Conservation (phyloP, 257 asterid species). For the Mentha longifolia region DNA sequence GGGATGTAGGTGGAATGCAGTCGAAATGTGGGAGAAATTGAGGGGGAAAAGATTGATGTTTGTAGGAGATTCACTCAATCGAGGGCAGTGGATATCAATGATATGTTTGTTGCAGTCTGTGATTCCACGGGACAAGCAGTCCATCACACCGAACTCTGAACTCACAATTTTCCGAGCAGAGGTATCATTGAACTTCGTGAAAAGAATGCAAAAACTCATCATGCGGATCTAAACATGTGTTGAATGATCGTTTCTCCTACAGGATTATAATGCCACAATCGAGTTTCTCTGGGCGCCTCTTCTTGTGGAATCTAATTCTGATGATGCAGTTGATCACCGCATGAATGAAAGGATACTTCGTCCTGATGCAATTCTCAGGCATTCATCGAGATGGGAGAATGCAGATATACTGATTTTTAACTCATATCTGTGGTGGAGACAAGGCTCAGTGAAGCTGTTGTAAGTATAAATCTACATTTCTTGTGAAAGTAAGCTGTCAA, state of each 20-base stretch:
- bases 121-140: slow-evolving; percentile 63
- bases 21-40: slow-evolving; percentile 89
- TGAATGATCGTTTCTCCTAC: slow-evolving; percentile 12
- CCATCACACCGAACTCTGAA: slow-evolving; percentile 83
- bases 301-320: slow-evolving; percentile 92
- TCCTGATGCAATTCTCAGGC: slow-evolving; percentile 77
- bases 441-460: slow-evolving; percentile 79
- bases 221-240: slow-evolving; percentile 17
- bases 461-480: slow-evolving; percentile 41
- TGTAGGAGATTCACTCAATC: slow-evolving; percentile 90
- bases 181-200: slow-evolving; percentile 44
- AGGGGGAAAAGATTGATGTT: slow-evolving; percentile 94
- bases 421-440: slow-evolving; percentile 97
- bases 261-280: slow-evolving; percentile 85
- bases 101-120: slow-evolving; percentile 76
- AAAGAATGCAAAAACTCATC: not conserved
- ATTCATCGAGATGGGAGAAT: slow-evolving; percentile 78
- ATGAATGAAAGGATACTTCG: slow-evolving; percentile 74
- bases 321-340: slow-evolving; percentile 85
- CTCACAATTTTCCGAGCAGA: slow-evolving; percentile 87
- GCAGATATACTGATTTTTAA: slow-evolving; percentile 92
- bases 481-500: slow-evolving; percentile 4
- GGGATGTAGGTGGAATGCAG: slow-evolving; percentile 73
- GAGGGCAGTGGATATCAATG: slow-evolving; percentile 98
- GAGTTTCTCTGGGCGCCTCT: slow-evolving; percentile 98